These are phyloP conservation scores for Medicago lupulina DNA, from an alignment of 306 rosid species.

Conservation along the genomic window DNA sequence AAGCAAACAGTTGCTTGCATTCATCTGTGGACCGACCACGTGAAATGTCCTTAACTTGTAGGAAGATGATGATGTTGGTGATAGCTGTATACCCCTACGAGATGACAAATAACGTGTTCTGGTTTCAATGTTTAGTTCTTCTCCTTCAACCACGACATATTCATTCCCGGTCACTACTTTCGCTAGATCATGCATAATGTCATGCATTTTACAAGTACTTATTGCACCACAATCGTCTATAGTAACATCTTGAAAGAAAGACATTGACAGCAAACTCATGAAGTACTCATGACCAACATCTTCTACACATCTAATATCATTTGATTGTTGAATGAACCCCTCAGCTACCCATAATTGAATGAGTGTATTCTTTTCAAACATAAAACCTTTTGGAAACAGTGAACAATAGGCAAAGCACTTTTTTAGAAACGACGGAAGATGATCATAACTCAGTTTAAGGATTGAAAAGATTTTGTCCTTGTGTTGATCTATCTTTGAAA, in stretches of 20 bases:
- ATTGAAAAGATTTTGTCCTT: constrained; percentile 36
- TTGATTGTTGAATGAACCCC: constrained; percentile 45
- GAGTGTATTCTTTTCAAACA: constrained; percentile 26
- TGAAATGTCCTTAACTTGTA: constrained; percentile 37
- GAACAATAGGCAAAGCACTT: constrained; percentile 51
- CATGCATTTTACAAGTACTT: constrained; percentile 43
- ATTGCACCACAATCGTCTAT: neutral
- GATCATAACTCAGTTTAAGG: constrained; percentile 46
- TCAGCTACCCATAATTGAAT: constrained; percentile 52
- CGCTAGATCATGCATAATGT: constrained; percentile 53
- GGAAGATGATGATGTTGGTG: neutral
- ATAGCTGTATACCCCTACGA: neutral
- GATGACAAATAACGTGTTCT: constrained; percentile 36
- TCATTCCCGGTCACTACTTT: neutral
- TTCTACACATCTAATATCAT: constrained; percentile 38
- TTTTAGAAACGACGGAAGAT: constrained; percentile 50
- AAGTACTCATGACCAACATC: constrained; percentile 52
- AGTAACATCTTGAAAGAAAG: constrained; percentile 41
- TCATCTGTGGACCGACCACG: neutral
- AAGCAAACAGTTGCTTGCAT: neutral
- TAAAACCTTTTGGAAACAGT: constrained; percentile 47
- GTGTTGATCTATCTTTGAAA: constrained; percentile 34
- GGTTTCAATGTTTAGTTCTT: neutral
- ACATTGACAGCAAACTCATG: constrained; percentile 39
- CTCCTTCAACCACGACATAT: neutral